Base-by-base conservation (phyloP, 345 rosid genomes). In the Pugionium dolabratum region DNA sequence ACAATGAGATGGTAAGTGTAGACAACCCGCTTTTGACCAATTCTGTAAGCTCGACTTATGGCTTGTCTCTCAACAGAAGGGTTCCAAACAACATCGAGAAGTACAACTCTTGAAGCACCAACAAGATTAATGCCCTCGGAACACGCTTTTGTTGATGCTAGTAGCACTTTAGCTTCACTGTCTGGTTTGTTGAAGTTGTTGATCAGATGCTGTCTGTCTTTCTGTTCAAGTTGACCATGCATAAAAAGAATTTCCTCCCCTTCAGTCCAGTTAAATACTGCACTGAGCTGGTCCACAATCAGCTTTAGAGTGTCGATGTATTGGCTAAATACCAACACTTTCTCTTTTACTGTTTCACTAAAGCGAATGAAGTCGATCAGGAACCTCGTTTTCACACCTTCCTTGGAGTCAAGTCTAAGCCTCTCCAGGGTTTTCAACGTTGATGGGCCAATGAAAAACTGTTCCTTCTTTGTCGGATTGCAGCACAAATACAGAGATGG, bases 51-150 rank as follows among this genome's bases (percentile, higher is more conserved):
- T 0, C 91, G 82, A 39, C 91, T 76, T 56, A 90, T 85, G n/a
- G 97, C 97, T 79, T 93, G 97, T 44, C 82, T 82, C 64, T 81
- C 96, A 2, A 90, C 91, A 1, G 93, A 74, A 2, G 97, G 98
- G 69, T 93, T 93, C 97, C 96, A 90, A 11, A 81, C 83, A 4
- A 88, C 91, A 48, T 90, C 97, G 3, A 93, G 86, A 49, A 87
- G 68, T 30, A 93, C 73, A n/a, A 90, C 94, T 72, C 96, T 81
- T 1, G 98, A 93, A 11, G 91, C 96, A 0, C 96, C 97, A 3
- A 86, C 82, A 2, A 93, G 88, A 71, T 71, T 83, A 35, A 90
- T 90, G 8, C 97, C 94, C 64, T 86, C 96, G 0, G 80, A 82
- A 70, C 96, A 90, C 2, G 97, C 90, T 74, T 43, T 81, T 30